Conservation (phyloP, 768 basidiomycete species). For the Sporobolomyces phaffii region DNA sequence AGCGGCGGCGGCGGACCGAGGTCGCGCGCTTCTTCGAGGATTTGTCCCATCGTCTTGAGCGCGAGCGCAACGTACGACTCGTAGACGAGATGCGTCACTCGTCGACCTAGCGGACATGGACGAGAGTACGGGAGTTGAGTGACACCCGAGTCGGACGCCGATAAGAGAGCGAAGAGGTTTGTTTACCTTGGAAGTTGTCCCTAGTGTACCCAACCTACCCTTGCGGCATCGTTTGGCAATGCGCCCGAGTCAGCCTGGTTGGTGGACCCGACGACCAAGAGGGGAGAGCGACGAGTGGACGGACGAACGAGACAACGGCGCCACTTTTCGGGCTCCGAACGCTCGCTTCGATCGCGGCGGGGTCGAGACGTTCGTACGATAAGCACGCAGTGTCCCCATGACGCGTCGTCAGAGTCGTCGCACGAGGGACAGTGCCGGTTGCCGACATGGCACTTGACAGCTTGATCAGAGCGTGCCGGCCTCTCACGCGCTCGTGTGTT, state of each 20-base stretch:
- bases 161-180: background rate
- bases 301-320: slow-evolving; percentile 62
- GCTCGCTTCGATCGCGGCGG: slow-evolving; percentile 56
- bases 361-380: slow-evolving; percentile 58
- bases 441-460: background rate
- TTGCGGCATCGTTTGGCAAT: no score
- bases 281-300: background rate
- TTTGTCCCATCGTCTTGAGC: slow-evolving; percentile 37
- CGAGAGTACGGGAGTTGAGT: background rate
- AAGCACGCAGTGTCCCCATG: slow-evolving; percentile 55
- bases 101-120: slow-evolving; percentile 29
- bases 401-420: no score
- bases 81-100: slow-evolving; percentile 40
- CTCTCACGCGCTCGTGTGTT: no score
- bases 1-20: slow-evolving; percentile 28
- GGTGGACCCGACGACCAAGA: no score
- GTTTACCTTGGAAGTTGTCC: slow-evolving; percentile 70
- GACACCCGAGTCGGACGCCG: background rate
- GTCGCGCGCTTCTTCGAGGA: slow-evolving; percentile 35
- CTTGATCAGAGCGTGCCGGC: background rate
- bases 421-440: no score
- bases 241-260: no score
- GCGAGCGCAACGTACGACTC: slow-evolving; percentile 43
- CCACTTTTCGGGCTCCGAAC: slow-evolving; percentile 64
- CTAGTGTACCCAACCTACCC: slow-evolving; percentile 67